These are phyloP conservation scores for Polyporus arcularius DNA, from an alignment of 768 basidiomycete genomes.

Conservation along the genomic window DNA sequence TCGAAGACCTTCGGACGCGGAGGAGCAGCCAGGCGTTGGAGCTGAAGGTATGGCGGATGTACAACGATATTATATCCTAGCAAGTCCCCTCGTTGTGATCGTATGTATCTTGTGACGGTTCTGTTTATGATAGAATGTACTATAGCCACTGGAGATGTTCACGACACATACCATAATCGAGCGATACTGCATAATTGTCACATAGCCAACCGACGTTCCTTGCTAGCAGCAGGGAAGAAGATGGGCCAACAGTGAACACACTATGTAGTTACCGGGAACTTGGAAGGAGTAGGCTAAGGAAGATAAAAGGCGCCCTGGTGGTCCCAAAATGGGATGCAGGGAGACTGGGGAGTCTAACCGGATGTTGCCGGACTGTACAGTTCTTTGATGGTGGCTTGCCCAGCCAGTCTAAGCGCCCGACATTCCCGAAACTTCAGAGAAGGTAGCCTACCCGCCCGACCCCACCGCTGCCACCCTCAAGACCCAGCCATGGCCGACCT, in stretches of 20 bases:
- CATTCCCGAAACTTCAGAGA: conserved; percentile 17
- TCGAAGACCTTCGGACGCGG: conserved; percentile 11
- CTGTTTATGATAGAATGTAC: no score
- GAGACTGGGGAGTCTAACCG: conserved; percentile 24
- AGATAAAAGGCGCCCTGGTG: no score
- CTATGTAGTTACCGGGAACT: no score
- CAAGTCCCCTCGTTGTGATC: not conserved
- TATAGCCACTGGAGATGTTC: no score
- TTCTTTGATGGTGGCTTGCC: conserved; percentile 40
- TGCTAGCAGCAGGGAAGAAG: no score
- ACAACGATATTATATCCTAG: not conserved
- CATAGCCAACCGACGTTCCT: no score
- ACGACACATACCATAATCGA: no score
- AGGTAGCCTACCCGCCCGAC: conserved; percentile 18
- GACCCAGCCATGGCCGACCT: conserved; percentile 39
- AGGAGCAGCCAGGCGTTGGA: conserved; percentile 1
- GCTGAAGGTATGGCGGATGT: not conserved
- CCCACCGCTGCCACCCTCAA: conserved; percentile 31
- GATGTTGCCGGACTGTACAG: conserved; percentile 45
- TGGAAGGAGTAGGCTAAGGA: no score
- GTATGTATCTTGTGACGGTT: no score
- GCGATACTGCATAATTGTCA: no score
- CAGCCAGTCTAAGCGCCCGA: conserved; percentile 18
- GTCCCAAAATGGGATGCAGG: not conserved
- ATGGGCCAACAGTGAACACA: no score